Conservation (phyloP, 805 yeast genomes). For the Candida rishiriensis region DNA sequence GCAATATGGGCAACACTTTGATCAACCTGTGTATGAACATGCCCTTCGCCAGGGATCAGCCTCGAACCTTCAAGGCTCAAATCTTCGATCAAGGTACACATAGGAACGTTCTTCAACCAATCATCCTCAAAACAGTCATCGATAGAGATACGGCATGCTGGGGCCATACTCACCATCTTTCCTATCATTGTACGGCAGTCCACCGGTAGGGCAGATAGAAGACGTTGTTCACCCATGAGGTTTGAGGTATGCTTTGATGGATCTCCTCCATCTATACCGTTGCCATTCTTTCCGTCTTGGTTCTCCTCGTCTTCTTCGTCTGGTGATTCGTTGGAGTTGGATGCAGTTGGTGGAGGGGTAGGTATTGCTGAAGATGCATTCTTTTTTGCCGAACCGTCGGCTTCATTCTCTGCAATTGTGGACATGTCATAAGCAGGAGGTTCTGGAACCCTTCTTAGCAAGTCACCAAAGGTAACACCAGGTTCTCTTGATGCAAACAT, state of each 20-base stretch:
- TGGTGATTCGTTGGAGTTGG: conserved; percentile 11
- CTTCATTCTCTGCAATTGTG: conserved; percentile 7
- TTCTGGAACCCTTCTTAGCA: conserved; percentile 52
- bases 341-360: conserved; percentile 18
- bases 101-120: conserved; percentile 59
- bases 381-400: conserved; percentile 2
- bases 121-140: conserved; percentile 73
- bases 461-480: conserved; percentile 60
- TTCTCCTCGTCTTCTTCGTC: no score
- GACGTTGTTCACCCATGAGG: conserved; percentile 66
- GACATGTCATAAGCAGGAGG: conserved; percentile 33
- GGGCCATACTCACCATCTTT: conserved; percentile 79
- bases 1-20: conserved; percentile 96
- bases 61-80: conserved; percentile 26
- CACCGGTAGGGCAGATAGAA: conserved; percentile 65
- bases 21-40: conserved; percentile 83
- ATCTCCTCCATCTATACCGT: conserved; percentile 9
- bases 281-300: no score
- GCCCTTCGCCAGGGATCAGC: conserved; percentile 48
- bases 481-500: conserved; percentile 72
- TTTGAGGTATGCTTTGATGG: conserved; percentile 50
- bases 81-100: conserved; percentile 60
- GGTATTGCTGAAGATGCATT: conserved; percentile 8
- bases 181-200: conserved; percentile 65
- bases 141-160: conserved; percentile 77